Base-by-base conservation (phyloP, 192 early-diverging fungal species). In the Linnemannia exigua region DNA sequence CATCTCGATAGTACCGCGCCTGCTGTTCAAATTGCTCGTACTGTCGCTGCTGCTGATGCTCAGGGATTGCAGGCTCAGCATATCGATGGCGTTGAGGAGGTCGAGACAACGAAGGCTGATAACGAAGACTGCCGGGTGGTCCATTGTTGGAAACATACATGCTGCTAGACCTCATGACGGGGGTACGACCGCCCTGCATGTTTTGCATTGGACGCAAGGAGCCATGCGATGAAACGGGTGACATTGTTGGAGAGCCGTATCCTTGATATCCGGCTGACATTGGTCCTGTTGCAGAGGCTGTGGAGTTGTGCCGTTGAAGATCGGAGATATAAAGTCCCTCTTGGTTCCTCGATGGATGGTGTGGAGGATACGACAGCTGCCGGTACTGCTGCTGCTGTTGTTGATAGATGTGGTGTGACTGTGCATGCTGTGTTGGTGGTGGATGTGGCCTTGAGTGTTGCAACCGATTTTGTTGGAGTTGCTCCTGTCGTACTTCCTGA, bases 1-100 rank as follows among this genome's bases (percentile, higher is more conserved):
- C 51, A 14, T 79, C 79, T 5, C 84, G 67, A 22, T 86, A 86
- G 50, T 86, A 86, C 17, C 70, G 75, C 5, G 77, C 46, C 47
- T 77, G 84, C 17, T 86, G 84, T 50, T 79, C 78, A n/a, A 51
- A 77, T 33, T 70, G 76, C 11, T 77, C 63, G 50, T 86, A 86
- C 17, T 75, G 50, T 37, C 69, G 70, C 22, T 63, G 75, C 14
- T 76, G 74, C 63, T 76, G 78, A 44, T 77, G 83, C 38, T 69
- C 72, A 9, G 63, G 38, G 31, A 52, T 68, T 38, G 9, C 69
- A 15, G 79, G 70, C n/a, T 79, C 77, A n/a, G 44, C 1, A 25
- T 75, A 58, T 61, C 71, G 61, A 20, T 67, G 71, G 38, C 72
- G 61, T n/a, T 50, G 84, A 33, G 68, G 72, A 33, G 68, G 72